A percentile compares a stretch with the other conserved stretches of the same genome.
These are phyloP conservation scores for Cercospora berteroae DNA, from an alignment of 2,329 filamentous ascomycete genomes.

Conservation along the genomic window DNA sequence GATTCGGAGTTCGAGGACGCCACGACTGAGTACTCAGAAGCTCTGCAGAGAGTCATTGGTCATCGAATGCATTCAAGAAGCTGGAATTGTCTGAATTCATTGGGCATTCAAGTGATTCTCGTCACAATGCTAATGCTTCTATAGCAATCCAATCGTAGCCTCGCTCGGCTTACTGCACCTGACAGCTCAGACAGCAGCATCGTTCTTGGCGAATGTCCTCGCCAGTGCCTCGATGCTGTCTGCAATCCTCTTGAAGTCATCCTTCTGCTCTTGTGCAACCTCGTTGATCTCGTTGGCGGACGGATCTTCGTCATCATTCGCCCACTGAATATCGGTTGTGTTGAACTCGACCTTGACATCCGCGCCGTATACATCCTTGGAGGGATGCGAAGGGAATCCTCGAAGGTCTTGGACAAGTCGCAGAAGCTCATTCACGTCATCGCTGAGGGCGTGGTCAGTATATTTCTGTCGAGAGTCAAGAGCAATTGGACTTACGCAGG, in stretches of 20 bases:
- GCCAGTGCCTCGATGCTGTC: conserved; percentile 45
- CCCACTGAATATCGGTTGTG: conserved; percentile 46
- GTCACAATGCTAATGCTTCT: conserved; percentile 9
- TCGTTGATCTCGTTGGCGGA: conserved; percentile 36
- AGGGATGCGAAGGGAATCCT: conserved; percentile 42
- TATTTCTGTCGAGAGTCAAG: background rate
- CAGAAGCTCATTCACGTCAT: conserved; percentile 45
- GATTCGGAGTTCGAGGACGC: background rate
- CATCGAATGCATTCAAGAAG: background rate
- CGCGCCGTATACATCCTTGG: conserved; percentile 43
- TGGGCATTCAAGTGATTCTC: background rate
- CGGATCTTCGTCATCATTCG: conserved; percentile 41
- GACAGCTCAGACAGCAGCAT: conserved; percentile 31
- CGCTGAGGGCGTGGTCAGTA: conserved; percentile 29
- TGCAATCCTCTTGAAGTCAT: conserved; percentile 45
- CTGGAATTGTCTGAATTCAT: background rate
- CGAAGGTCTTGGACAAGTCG: conserved; percentile 40
- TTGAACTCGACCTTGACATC: conserved; percentile 43
- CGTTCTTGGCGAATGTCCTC: conserved; percentile 44
- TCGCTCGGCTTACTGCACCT: background rate
- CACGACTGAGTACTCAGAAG: background rate
- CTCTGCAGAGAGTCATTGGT: background rate
- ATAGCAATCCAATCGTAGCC: conserved; percentile 22
- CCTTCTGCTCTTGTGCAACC: conserved; percentile 43
- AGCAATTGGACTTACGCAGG: conserved; percentile 30